Evolutionary conservation across 495 filamentous ascomycete species (phyloP).

Genomic region (Thermothielavioides terrestris): DNA sequence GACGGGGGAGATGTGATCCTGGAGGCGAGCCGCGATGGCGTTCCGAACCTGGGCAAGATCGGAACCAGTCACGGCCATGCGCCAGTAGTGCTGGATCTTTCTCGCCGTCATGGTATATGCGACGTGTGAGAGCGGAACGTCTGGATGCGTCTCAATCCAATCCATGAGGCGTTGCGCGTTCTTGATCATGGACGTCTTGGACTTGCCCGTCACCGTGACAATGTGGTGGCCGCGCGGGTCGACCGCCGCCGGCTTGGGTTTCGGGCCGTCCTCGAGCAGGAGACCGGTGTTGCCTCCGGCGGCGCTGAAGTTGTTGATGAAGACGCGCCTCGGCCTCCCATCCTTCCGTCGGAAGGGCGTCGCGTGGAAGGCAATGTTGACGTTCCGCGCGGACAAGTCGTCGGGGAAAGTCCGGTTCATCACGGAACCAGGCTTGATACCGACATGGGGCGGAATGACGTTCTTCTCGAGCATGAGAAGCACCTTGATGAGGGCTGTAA

Average conservation of each 20-base stretch:
- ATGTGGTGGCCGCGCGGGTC: constrained; percentile 47
- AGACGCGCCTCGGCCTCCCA: constrained; percentile 49
- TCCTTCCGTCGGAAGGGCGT: constrained; percentile 56
- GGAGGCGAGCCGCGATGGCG: constrained; percentile 34
- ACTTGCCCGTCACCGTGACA: constrained; percentile 52
- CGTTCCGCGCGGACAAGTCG: constrained; percentile 64
- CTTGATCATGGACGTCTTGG: constrained; percentile 44
- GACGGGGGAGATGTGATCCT: constrained; percentile 41
- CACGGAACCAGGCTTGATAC: constrained; percentile 64
- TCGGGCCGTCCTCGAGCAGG: constrained; percentile 50
- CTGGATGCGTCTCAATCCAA: constrained; percentile 47
- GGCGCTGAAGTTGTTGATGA: constrained; percentile 64
- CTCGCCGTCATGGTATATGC: constrained; percentile 80
- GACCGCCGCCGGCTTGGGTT: constrained; percentile 17
- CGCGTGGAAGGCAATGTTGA: constrained; percentile 53
- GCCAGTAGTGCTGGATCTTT: constrained; percentile 72
- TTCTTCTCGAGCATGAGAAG: constrained; percentile 81
- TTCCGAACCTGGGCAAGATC: constrained; percentile 37
- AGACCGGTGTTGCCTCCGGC: constrained; percentile 60
- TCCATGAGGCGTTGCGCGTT: constrained; percentile 42
- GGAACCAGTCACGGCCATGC: constrained; percentile 52
- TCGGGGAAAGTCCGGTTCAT: constrained; percentile 75
- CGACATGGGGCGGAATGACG: constrained; percentile 74
- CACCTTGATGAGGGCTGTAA: constrained; percentile 75
- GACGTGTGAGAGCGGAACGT: constrained; percentile 46